Conservation (phyloP, 1,139 yeast genomes). For the Arxiozyma telluris region DNA sequence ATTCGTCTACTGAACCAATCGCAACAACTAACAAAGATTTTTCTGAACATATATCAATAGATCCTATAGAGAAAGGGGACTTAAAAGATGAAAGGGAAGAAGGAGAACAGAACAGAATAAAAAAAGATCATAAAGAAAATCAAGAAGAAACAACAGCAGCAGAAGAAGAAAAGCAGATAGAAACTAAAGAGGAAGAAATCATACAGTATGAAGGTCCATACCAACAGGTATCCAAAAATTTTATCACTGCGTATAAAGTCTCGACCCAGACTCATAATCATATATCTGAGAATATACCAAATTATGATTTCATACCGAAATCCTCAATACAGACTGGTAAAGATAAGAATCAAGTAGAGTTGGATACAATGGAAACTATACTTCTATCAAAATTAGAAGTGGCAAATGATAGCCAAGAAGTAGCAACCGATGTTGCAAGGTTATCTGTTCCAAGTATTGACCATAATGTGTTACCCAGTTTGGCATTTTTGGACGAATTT, state of each 20-base stretch:
- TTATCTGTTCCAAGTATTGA: neutral
- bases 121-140: neutral
- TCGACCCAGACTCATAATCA: constrained; percentile 20
- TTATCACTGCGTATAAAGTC: constrained; percentile 42
- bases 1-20: neutral
- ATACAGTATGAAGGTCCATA: constrained; percentile 54
- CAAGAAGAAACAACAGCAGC: constrained; percentile 7
- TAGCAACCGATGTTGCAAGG: neutral
- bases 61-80: neutral
- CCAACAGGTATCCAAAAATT: constrained; percentile 47
- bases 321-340: neutral
- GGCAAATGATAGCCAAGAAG: neutral
- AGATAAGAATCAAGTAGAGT: neutral
- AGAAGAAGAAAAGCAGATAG: constrained; percentile 7
- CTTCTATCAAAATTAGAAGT: constrained; percentile 19
- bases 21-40: neutral
- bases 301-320: constrained; percentile 4
- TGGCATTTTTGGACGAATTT: constrained; percentile 40
- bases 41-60: neutral
- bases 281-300: neutral
- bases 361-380: constrained; percentile 37
- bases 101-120: too few relatives aligned
- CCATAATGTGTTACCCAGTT: constrained; percentile 16
- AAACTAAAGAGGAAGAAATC: neutral
- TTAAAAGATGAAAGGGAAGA: neutral